A percentile compares a stretch with the other conserved stretches of the same genome.
phyloP scores from a whole-genome alignment of 352 stramenopile species.

The Thraustochytrium sp. region DNA sequence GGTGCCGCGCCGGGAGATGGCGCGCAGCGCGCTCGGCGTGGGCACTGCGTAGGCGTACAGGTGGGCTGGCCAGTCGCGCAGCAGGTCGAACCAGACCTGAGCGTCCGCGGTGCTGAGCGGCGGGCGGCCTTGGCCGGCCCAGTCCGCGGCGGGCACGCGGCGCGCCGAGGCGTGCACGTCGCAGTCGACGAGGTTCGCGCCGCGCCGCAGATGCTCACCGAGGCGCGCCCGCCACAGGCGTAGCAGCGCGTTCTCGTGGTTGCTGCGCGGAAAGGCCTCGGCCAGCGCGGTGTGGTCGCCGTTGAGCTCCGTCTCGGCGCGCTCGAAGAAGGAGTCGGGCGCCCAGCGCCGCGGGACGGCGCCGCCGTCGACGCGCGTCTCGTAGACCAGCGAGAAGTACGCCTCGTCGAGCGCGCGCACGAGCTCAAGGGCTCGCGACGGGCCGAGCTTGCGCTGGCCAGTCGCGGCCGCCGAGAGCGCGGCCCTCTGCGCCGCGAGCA shows the following conservation, averaged over 20 bases:
- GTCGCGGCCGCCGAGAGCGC: too few relatives aligned
- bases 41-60: conserved; percentile 4
- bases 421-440: not conserved
- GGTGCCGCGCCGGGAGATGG: not conserved
- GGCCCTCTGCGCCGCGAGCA: not conserved
- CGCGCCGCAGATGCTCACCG: not conserved
- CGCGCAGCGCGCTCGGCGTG: not conserved
- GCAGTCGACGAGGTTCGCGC: not conserved
- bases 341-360: not conserved
- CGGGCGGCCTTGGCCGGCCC: not conserved
- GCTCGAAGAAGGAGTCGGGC: not conserved
- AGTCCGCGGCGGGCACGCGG: not conserved
- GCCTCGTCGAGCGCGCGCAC: not conserved
- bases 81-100: not conserved
- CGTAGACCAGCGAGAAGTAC: not conserved
- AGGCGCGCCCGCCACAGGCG: not conserved
- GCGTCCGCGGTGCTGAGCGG: not conserved
- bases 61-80: not conserved
- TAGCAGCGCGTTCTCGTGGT: not conserved
- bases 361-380: not conserved
- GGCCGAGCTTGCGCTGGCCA: not conserved
- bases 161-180: not conserved
- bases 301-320: not conserved
- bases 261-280: too few relatives aligned
- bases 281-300: too few relatives aligned